Percentiles rank a stretch among this genome's conserved stretches.
phyloP scores from a whole-genome alignment of 1,139 yeast species.

The Spathaspora jeffriesii region DNA sequence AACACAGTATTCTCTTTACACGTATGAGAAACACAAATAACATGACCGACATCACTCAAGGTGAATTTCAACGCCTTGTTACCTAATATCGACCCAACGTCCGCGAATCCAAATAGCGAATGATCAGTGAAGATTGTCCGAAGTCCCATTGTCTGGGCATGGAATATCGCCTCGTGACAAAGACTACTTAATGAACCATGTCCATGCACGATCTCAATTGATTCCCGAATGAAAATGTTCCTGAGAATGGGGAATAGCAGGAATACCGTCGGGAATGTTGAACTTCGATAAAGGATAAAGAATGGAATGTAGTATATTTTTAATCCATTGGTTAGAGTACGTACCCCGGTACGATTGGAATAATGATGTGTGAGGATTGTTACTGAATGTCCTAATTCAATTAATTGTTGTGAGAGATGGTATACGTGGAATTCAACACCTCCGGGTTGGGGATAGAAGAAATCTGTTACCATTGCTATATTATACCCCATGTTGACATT shows the following conservation, averaged over 20 bases:
- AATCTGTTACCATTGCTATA: slow-evolving; percentile 89
- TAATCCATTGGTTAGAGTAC: slow-evolving; percentile 84
- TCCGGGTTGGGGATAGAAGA: slow-evolving; percentile 98
- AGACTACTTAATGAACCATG: slow-evolving; percentile 89
- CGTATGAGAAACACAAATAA: slow-evolving; percentile 94
- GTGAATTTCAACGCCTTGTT: slow-evolving; percentile 86
- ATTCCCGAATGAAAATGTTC: slow-evolving; percentile 82
- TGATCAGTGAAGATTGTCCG: slow-evolving; percentile 95
- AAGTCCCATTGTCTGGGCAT: slow-evolving; percentile 91
- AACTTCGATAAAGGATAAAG: slow-evolving; percentile 74
- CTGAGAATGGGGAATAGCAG: slow-evolving; percentile 84
- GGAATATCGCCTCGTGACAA: slow-evolving; percentile 89
- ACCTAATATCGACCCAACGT: slow-evolving; percentile 79
- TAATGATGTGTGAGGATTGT: slow-evolving; percentile 88
- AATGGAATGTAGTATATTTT: slow-evolving; percentile 93
- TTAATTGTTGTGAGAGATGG: slow-evolving; percentile 75
- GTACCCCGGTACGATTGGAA: slow-evolving; percentile 76
- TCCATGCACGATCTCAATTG: slow-evolving; percentile 88
- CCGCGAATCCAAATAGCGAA: slow-evolving; percentile 92
- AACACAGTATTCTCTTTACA: slow-evolving; percentile 95
- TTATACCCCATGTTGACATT: slow-evolving; percentile 31
- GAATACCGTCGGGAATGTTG: slow-evolving; percentile 88
- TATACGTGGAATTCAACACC: slow-evolving; percentile 97
- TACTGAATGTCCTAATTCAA: slow-evolving; percentile 89
- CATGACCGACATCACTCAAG: slow-evolving; percentile 84